Base-by-base conservation (phyloP, 2,329 filamentous ascomycete genomes). In the Metarhizium guizhouense region DNA sequence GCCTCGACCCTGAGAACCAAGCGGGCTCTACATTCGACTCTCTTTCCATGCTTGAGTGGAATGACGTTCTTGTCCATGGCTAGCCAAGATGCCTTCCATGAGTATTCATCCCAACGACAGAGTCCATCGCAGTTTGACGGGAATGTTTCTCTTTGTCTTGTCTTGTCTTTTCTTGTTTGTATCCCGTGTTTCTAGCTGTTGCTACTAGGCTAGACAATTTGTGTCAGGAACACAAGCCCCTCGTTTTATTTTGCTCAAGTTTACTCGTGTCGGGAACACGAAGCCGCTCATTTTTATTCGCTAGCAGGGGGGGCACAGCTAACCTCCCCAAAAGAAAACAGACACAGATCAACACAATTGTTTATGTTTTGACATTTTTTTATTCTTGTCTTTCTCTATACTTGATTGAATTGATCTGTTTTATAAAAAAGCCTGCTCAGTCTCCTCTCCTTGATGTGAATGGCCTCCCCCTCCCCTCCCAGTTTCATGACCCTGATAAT, bases 1-100 rank as follows among this genome's bases (percentile, higher is more conserved):
- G 65, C 32, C 34, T 63, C 0, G 72, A 74, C 49, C 64, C 63
- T 6, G 54, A 60, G 6, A 69, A 72, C 48, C 58, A 56, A 0
- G 25, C 53, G 0, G 62, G 55, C 7, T 74, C 65, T 2, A 72
- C 63, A 2, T 1, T 3, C 5, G 57, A 65, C 0, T 50, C 32
- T 2, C 57, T 72, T 10, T 10, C 18, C 1, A 45, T 51, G 5
- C 62, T 74, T 48, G 66, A 71, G 52, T 67, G 64, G 59, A 16
- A 57, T 3, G 30, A 29, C 13, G 25, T 58, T 20, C 57, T 69
- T 48, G 65, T 71, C 16, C 56, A 52, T 6, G 67, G 67, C 18
- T 54, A 40, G 42, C 13, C 4, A 11, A 40, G 13, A 40, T 16
- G 38, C 0, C 32, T 11, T 11, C 32, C 7, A 34, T 34, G 7